Percentiles rank a stretch among this genome's conserved stretches.
These are phyloP conservation scores for Chlorella variabilis DNA, from an alignment of 163 green algal genomes.

Conservation along the genomic window DNA sequence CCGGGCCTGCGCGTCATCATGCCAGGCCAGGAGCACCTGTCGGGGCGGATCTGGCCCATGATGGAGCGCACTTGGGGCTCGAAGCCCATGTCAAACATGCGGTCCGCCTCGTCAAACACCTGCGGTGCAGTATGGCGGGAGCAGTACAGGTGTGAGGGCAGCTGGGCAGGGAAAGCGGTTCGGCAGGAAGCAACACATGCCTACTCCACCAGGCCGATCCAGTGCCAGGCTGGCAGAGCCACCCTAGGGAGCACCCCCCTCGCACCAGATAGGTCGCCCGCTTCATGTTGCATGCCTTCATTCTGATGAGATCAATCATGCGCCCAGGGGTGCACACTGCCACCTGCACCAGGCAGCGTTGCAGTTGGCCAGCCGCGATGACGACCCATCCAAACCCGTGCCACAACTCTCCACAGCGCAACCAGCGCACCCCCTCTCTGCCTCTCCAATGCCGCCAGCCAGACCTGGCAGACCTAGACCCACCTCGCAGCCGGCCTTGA, in stretches of 20 bases:
- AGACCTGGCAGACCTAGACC: neutral
- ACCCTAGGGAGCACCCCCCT: too few relatives aligned
- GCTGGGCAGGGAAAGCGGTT: neutral
- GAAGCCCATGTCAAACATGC: conserved; percentile 99
- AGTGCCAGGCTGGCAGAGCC: too few relatives aligned
- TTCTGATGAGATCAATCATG: conserved; percentile 84
- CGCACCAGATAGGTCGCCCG: conserved; percentile 84
- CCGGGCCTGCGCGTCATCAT: too few relatives aligned
- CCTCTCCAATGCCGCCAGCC: too few relatives aligned
- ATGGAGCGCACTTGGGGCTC: conserved; percentile 91
- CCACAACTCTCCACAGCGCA: neutral
- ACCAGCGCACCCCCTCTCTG: too few relatives aligned
- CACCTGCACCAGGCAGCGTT: too few relatives aligned
- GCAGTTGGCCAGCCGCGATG: too few relatives aligned
- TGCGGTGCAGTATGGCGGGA: neutral
- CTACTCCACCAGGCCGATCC: too few relatives aligned
- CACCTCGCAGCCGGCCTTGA: conserved; percentile 81
- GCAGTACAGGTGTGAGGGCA: neutral
- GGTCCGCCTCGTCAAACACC: conserved; percentile 97
- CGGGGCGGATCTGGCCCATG: conserved; percentile 84
- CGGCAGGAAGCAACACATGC: too few relatives aligned
- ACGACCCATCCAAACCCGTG: too few relatives aligned
- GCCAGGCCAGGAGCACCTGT: conserved; percentile 58
- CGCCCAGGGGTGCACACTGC: conserved; percentile 87
- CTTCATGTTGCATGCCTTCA: conserved; percentile 75